Evolutionary conservation across 2,329 filamentous ascomycete genomes (phyloP), one percentile per base, ranked within the genome.

Genomic region (Alternaria gaisen): DNA sequence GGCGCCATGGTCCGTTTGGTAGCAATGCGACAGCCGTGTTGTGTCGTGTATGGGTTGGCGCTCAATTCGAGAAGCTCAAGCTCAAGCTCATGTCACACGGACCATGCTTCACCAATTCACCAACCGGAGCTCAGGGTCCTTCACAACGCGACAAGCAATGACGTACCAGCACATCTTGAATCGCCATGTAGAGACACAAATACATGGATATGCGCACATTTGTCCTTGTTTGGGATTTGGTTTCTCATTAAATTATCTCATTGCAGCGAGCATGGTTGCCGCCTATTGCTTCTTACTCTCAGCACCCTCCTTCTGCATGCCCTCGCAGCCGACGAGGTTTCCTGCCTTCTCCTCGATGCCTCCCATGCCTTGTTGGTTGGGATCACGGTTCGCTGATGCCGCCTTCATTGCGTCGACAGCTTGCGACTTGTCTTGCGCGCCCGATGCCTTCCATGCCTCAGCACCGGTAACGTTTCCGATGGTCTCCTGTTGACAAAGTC

Each of bases 331-430:
- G 0, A 87, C 84, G 0, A 85, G 77, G 71, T 85, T 86, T 6
- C 90, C 90, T 0, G 87, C 86, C 48, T 88, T 72, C 80, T 91
- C 86, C 74, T 92, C 90, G 3, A 83, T 82, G 70, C 85, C 87
- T 36, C 90, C 90, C 56, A 84, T 87, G 0, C 89, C 89, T 43
- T 85, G 80, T 6, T 76, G 71, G 3, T 77, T 68, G 1, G 84
- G 74, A 66, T 91, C 86, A 22, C 88, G 82, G 54, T 83, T 77
- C 66, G 87, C 83, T 60, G 83, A 81, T 1, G 87, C 88, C 9
- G 82, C 79, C 77, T 89, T 88, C 87, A 92, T 88, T 2, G 83
- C 79, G 36, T 86, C 84, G 48, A 89, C 80, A 10, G 86, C 90
- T 54, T 85, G 84, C 34, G 85, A 80, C 76, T 90, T 90, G 77